These are phyloP conservation scores for Phyllosticta citribraziliensis DNA, from an alignment of 2,329 filamentous ascomycete genomes.

Conservation along the genomic window DNA sequence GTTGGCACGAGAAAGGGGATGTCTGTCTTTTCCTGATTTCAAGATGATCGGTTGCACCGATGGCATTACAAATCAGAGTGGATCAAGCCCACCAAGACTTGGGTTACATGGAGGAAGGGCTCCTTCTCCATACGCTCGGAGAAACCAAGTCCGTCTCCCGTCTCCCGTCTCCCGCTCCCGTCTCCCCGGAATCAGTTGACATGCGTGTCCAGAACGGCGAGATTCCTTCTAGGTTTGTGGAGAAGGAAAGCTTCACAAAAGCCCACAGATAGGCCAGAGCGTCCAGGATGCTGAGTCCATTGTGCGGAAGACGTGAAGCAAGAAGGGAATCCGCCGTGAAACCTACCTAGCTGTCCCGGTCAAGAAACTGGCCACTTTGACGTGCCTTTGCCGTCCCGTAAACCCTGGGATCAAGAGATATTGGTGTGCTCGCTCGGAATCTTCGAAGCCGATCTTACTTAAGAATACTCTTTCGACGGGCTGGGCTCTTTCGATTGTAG, in stretches of 20 bases:
- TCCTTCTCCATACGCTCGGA: not conserved
- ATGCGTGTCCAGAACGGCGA: not conserved
- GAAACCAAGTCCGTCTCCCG: not conserved
- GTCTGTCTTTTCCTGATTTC: constrained; percentile 3
- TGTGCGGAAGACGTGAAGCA: not conserved
- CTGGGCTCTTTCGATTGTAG: not conserved
- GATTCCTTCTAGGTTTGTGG: not conserved
- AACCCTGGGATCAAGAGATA: not conserved
- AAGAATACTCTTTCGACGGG: not conserved
- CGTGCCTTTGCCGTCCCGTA: not conserved
- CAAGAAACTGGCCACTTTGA: not conserved
- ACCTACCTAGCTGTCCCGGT: not conserved
- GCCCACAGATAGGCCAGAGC: not conserved
- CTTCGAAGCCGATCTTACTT: not conserved
- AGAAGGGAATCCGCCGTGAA: not conserved
- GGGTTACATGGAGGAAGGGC: not conserved
- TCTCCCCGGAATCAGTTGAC: not conserved
- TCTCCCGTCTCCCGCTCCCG: not conserved
- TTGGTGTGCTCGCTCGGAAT: not conserved
- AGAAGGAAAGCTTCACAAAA: not conserved
- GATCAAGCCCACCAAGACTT: not conserved
- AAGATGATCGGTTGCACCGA: not conserved
- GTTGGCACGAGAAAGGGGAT: not conserved
- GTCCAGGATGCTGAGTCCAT: not conserved
- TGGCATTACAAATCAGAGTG: not conserved